Evolutionary conservation across 352 stramenopile genomes (phyloP).

Genomic region (Pythium chondricola): DNA sequence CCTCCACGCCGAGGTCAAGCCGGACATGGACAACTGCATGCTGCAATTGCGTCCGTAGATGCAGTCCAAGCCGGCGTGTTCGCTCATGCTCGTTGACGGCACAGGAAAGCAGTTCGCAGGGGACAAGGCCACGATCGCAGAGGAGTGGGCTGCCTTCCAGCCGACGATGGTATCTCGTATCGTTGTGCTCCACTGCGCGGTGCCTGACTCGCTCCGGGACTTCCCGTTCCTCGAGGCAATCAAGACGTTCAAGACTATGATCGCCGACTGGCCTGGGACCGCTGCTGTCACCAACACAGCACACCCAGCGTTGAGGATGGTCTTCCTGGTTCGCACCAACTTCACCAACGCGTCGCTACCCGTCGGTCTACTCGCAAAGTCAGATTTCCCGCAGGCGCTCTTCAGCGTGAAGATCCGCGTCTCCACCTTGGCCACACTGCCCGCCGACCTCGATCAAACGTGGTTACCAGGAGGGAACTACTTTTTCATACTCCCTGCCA

Average conservation of each 20-base stretch:
- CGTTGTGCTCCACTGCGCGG: neutral
- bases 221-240: neutral
- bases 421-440: too few species aligned
- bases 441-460: too few species aligned
- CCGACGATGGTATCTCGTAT: neutral
- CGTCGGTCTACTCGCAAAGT: too few species aligned
- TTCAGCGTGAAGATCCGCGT: too few species aligned
- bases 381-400: too few species aligned
- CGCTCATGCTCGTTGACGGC: neutral
- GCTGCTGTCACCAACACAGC: neutral
- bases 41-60: constrained; percentile 4
- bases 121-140: neutral
- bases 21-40: neutral
- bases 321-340: neutral
- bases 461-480: too few species aligned
- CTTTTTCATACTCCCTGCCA: too few species aligned
- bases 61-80: neutral
- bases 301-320: neutral
- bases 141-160: neutral
- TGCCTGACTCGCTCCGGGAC: neutral
- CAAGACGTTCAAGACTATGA: neutral
- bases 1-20: neutral
- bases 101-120: neutral
- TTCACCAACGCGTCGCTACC: neutral
- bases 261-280: neutral